Evolutionary conservation across 2,329 filamentous ascomycete species (phyloP), one percentile per base, ranked within the genome.

Genomic region (Hymenotorrendiella dingleyae): DNA sequence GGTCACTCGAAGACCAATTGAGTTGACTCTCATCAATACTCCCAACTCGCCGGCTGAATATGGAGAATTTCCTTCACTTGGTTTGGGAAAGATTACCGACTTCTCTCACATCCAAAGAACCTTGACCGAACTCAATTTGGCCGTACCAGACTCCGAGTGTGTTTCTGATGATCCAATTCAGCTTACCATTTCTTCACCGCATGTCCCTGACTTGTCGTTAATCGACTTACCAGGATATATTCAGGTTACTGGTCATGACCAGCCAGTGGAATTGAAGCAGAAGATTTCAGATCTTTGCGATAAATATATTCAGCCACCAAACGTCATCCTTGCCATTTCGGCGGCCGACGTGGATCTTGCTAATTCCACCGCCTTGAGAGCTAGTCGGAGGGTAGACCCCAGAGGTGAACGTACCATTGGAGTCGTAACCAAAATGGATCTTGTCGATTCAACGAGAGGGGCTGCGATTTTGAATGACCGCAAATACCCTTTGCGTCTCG

Each of bases 361-460:
- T 17, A 98, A 98, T 64, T 98, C 93, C 1, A 93, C 93, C 6
- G 90, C 93, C 5, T 67, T 98, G 19, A 76, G 90, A 54, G 89
- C 93, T 14, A 95, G 90, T 54, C 78, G 93, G 49, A 78, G 91
- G 54, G 90, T 97, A 21, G 93, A 98, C 58, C 93, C 93, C 1
- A 76, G 93, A 47, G 93, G 93, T 42, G 93, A 98, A 67, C 78
- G 93, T 49, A 98, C 93, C 0, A 98, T 98, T 59, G 93, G 93
- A 33, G 93, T 98, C n/a, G 83, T 98, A 30, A 98, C 93, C 3
- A 98, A 98, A 69, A 96, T 98, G 91, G 93, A 98, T 58, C 73
- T 98, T 17, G 90, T 98, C 6, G 91, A 97, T 54, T 76, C 93
- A 3, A 70, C 72, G 6, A 80, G 91, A 45, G 93, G 90, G 22